Percentiles rank a stretch among this genome's conserved stretches.
Conservation (phyloP, 768 basidiomycete genomes). For the Amanita inopinata region DNA sequence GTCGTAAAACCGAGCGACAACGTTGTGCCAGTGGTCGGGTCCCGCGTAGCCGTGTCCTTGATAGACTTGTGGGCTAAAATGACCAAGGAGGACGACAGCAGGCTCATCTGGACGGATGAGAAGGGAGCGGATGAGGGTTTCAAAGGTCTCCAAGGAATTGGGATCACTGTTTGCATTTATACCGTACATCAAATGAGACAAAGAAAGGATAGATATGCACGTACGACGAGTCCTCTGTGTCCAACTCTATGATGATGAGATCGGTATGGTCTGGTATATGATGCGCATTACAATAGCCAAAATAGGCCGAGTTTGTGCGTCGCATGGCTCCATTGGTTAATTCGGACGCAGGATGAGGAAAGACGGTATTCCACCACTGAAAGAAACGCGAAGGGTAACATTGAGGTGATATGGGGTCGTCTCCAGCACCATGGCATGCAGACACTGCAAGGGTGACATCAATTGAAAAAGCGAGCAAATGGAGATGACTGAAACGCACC, state of each 20-base stretch:
- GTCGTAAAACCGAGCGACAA: conserved; percentile 96
- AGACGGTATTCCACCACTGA: conserved; percentile 96
- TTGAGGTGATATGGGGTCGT: conserved; percentile 71
- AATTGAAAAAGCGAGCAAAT: conserved; percentile 8
- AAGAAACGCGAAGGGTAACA: conserved; percentile 97
- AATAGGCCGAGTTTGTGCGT: conserved; percentile 87
- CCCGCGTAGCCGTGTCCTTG: conserved; percentile 75
- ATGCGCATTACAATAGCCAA: conserved; percentile 87
- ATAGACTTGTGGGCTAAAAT: conserved; percentile 85
- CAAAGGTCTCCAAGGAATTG: conserved; percentile 74
- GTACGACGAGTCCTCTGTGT: conserved; percentile 80
- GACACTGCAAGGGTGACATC: conserved; percentile 49
- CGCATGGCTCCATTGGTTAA: conserved; percentile 96
- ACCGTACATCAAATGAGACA: neutral
- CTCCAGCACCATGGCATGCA: conserved; percentile 87
- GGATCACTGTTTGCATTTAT: conserved; percentile 42
- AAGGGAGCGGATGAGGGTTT: conserved; percentile 85
- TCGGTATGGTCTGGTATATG: conserved; percentile 93
- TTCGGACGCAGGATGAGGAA: conserved; percentile 96
- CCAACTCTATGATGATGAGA: conserved; percentile 92
- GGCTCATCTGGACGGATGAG: conserved; percentile 86
- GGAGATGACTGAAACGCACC: conserved; percentile 33
- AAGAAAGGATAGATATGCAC: conserved; percentile 21
- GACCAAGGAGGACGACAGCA: conserved; percentile 89
- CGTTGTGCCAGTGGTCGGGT: conserved; percentile 81